Conservation (phyloP, 108 stramenopile species). For the Nannochloropsis oceanica region DNA sequence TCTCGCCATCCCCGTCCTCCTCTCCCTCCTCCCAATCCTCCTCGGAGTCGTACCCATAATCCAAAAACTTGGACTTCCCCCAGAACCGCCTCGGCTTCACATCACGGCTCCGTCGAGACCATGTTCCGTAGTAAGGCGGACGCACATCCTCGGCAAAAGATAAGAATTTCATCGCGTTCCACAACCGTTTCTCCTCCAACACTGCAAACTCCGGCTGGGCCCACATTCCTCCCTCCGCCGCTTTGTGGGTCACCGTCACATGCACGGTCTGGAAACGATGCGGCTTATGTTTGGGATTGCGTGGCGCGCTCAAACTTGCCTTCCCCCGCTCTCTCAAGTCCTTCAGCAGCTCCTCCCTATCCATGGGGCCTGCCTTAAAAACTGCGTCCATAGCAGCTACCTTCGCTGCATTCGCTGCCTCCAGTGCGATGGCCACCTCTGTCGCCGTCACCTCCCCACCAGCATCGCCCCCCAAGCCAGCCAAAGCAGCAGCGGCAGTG, state of each 20-base stretch:
- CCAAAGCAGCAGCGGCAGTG: background rate
- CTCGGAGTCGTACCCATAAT: constrained; percentile 35
- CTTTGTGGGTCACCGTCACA: background rate
- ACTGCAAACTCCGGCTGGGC: background rate
- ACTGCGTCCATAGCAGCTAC: background rate
- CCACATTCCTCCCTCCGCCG: background rate
- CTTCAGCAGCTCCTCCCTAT: background rate
- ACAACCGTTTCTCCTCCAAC: background rate
- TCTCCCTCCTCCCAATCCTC: constrained; percentile 15
- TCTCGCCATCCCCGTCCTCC: background rate
- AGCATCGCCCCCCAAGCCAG: background rate
- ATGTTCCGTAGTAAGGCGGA: constrained; percentile 36
- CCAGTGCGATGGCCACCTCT: background rate
- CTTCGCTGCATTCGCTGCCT: background rate
- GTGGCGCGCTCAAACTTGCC: background rate
- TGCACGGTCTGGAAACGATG: background rate
- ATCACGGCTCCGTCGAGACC: constrained; percentile 17
- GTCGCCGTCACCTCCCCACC: background rate
- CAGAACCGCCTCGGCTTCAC: constrained; percentile 30
- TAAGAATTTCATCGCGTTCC: constrained; percentile 30
- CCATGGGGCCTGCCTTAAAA: background rate
- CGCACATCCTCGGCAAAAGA: constrained; percentile 30
- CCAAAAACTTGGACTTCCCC: constrained; percentile 10
- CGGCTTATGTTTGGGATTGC: background rate
- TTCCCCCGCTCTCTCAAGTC: background rate